Base-by-base conservation (phyloP, 106 monocot species). In the Dendrobium chrysotoxum region DNA sequence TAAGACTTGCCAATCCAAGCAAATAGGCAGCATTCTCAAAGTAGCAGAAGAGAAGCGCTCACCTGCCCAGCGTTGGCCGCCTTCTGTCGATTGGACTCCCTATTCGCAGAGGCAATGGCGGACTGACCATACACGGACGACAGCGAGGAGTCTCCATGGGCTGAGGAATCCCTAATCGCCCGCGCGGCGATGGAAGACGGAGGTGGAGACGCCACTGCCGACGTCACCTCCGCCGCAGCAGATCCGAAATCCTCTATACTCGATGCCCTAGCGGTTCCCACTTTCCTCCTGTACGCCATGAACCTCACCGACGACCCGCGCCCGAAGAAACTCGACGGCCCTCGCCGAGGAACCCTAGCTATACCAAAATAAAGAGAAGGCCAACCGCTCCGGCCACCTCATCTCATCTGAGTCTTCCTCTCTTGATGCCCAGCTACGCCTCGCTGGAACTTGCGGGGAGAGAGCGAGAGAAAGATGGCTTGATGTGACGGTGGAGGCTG, bases 161-260 rank as follows among this genome's bases (percentile, higher is more conserved):
- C 89, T n/a, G 94, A 86, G 23, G 94, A 94, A 5, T 88, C 89
- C 50, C 85, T 84, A 78, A 94, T 94, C 75, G 94, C 91, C 89
- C 91, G 88, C 8, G 94, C 94, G 20, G 94, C 94, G 68, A 94
- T 84, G 25, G 92, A 87, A 8, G 83, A 47, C 25, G 86, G 57
- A 16, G 87, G 47, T 71, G 61, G 9, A 28, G 25, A 12, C 75
- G 53, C 10, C 64, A 26, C 25, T 65, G 25, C 64, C 81, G 39
- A 11, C 26, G 23, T 40, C 35, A 46, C 25, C 16, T 44, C 78
- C 39, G n/a, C n/a, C 28, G 28, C 12, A n/a, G 39, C 17, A 8
- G 86, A 88, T 75, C 81, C 74, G 81, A 79, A n/a, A 21, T 89
- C 91, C 85, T 88, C 86, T 78, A 83, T 86, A 53, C 83, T 89